These are phyloP conservation scores for Orbilia blumenaviensis DNA, from an alignment of 2,329 filamentous ascomycete genomes.

Conservation along the genomic window DNA sequence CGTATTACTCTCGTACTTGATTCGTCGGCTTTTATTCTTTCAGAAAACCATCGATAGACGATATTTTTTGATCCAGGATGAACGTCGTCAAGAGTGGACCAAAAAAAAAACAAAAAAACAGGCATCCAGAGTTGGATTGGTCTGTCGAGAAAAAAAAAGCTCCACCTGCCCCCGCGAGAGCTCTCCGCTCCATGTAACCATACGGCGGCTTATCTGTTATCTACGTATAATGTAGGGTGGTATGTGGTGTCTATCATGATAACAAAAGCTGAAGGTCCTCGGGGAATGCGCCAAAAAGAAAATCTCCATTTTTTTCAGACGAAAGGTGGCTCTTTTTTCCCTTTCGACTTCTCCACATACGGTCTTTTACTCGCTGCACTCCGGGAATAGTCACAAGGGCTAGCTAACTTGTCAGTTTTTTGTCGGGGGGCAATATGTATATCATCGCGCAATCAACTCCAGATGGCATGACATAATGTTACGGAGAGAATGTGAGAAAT, in stretches of 20 bases:
- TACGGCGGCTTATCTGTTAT: conserved; percentile 29
- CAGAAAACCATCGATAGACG: conserved; percentile 1
- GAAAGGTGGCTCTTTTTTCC: not conserved
- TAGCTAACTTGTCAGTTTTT: conserved; percentile 4
- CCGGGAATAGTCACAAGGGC: conserved; percentile 1
- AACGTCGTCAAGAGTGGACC: not conserved
- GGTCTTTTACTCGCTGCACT: not conserved
- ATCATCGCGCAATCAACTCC: conserved; percentile 8
- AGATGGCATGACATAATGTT: conserved; percentile 25
- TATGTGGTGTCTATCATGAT: conserved; percentile 12
- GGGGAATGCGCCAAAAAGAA: not conserved
- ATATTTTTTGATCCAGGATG: not conserved
- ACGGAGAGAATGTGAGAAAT: conserved; percentile 1
- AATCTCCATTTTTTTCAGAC: conserved; percentile 15
- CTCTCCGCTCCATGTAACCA: conserved; percentile 30
- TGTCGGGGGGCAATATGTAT: not conserved
- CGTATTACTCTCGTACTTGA: not conserved
- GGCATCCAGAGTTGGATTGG: conserved; percentile 11
- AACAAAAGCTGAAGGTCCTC: conserved; percentile 5
- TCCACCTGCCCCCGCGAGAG: conserved; percentile 35
- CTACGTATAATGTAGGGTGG: not conserved
- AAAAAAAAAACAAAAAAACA: conserved; percentile 4
- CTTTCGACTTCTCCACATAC: not conserved
- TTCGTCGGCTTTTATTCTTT: not conserved
- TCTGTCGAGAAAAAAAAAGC: not conserved